Evolutionary conservation across 148 eudicot genomes (phyloP).

Genomic region (Persicaria maculosa): DNA sequence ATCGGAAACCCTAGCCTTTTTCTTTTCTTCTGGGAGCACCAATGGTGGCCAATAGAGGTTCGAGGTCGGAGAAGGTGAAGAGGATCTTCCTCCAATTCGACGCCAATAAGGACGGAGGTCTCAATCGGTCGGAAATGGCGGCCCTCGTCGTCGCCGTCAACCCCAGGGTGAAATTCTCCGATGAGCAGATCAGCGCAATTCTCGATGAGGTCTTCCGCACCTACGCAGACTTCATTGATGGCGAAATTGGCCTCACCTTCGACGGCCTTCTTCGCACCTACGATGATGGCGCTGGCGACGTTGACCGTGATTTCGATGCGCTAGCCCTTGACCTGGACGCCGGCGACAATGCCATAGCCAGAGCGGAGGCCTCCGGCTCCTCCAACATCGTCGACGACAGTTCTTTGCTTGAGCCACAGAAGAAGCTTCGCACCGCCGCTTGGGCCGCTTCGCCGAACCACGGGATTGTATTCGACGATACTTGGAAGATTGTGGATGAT

Average conservation of each 20-base stretch:
- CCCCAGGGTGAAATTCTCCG: slow-evolving; percentile 90
- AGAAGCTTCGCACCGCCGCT: slow-evolving; percentile 73
- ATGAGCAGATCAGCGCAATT: slow-evolving; percentile 85
- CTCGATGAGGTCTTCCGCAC: slow-evolving; percentile 92
- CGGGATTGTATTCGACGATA: slow-evolving; percentile 88
- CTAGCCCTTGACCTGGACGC: slow-evolving; percentile 42
- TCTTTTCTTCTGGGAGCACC: neutral
- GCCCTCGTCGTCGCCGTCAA: slow-evolving; percentile 92
- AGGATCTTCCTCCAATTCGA: slow-evolving; percentile 85
- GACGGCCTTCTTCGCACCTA: slow-evolving; percentile 86
- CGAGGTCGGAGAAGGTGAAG: slow-evolving; percentile 83
- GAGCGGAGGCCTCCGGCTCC: slow-evolving; percentile 13
- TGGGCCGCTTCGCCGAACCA: slow-evolving; percentile 93
- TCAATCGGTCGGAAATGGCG: slow-evolving; percentile 82
- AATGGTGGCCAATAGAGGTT: slow-evolving; percentile 34
- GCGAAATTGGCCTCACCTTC: slow-evolving; percentile 61
- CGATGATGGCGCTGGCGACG: slow-evolving; percentile 98
- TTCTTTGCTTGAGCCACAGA: slow-evolving; percentile 41
- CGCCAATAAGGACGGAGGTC: slow-evolving; percentile 66
- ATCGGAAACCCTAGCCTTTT: neutral
- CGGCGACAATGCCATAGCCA: neutral
- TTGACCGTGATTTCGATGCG: slow-evolving; percentile 92
- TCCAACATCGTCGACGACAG: slow-evolving; percentile 46
- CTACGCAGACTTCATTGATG: slow-evolving; percentile 71
- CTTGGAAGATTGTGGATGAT: slow-evolving; percentile 84